Evolutionary conservation across 805 yeast genomes (phyloP).

Genomic region (Metschnikowia proteae): DNA sequence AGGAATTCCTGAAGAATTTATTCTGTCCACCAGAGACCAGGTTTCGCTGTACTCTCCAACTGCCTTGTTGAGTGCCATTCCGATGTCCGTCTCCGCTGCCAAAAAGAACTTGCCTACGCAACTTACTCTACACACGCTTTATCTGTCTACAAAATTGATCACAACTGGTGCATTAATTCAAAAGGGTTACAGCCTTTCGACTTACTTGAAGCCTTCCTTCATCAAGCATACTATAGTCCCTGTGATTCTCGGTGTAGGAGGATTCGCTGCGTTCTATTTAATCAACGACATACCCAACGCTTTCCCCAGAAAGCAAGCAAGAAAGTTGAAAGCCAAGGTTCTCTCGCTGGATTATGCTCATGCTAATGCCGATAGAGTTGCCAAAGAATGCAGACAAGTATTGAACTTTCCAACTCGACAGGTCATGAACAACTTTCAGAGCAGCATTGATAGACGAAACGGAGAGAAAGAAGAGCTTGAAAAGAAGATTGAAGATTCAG

Average conservation of each 20-base stretch:
- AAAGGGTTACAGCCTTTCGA: conserved; percentile 33
- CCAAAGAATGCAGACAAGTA: conserved; percentile 80
- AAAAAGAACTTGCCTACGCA: conserved; percentile 34
- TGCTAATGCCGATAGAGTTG: conserved; percentile 68
- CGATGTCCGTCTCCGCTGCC: conserved; percentile 29
- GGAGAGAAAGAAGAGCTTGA: conserved; percentile 55
- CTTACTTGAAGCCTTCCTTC: conserved; percentile 34
- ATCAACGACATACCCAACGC: conserved; percentile 85
- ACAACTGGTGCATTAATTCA: conserved; percentile 42
- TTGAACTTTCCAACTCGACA: conserved; percentile 79
- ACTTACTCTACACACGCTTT: conserved; percentile 38
- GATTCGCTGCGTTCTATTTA: conserved; percentile 57
- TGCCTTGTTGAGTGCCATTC: conserved; percentile 26
- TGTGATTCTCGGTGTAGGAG: conserved; percentile 44
- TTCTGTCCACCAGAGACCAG: conserved; percentile 26
- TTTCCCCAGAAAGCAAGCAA: conserved; percentile 76
- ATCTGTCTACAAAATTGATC: conserved; percentile 37
- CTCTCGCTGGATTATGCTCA: conserved; percentile 73
- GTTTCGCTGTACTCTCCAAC: conserved; percentile 33
- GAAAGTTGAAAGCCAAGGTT: conserved; percentile 62
- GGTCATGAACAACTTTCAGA: conserved; percentile 66
- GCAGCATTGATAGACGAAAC: conserved; percentile 57
- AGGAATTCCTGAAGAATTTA: conserved; percentile 33
- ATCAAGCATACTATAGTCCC: conserved; percentile 54
- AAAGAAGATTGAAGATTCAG: conserved; percentile 51